These are phyloP conservation scores for Colletotrichum phormii DNA, from an alignment of 2,329 filamentous ascomycete genomes.

Conservation along the genomic window DNA sequence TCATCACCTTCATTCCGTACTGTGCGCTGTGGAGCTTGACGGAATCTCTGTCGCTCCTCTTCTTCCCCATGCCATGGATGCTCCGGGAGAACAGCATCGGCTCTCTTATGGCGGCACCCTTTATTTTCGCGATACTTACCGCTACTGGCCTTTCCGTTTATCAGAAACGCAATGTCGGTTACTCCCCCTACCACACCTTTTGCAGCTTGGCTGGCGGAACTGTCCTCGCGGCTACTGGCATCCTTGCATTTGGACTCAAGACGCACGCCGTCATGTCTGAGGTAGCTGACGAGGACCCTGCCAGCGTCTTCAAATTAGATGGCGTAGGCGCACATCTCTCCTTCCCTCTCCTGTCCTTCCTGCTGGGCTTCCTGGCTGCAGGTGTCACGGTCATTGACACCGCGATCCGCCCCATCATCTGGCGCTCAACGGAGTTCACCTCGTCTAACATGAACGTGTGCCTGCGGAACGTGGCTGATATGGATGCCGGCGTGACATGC, in stretches of 20 bases:
- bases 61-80: conserved; percentile 55
- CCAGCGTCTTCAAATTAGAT: conserved; percentile 43
- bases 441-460: conserved; percentile 58
- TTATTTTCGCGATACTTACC: conserved; percentile 52
- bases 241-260: conserved; percentile 60
- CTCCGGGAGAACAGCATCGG: conserved; percentile 55
- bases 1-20: conserved; percentile 58
- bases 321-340: conserved; percentile 45
- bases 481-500: conserved; percentile 56
- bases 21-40: conserved; percentile 60
- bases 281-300: conserved; percentile 33
- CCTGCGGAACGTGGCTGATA: conserved; percentile 60
- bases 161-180: conserved; percentile 45
- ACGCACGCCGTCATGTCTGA: conserved; percentile 49
- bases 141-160: conserved; percentile 49
- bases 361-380: conserved; percentile 60
- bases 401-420: conserved; percentile 55
- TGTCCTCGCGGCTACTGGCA: conserved; percentile 52
- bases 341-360: conserved; percentile 56
- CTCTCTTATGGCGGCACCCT: conserved; percentile 57
- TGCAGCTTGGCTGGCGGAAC: conserved; percentile 51
- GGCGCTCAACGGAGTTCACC: conserved; percentile 62
- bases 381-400: conserved; percentile 55
- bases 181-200: conserved; percentile 48
- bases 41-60: conserved; percentile 59